Evolutionary conservation across 169 alveolate genomes (phyloP).

Genomic region (Cryptosporidium baileyi): DNA sequence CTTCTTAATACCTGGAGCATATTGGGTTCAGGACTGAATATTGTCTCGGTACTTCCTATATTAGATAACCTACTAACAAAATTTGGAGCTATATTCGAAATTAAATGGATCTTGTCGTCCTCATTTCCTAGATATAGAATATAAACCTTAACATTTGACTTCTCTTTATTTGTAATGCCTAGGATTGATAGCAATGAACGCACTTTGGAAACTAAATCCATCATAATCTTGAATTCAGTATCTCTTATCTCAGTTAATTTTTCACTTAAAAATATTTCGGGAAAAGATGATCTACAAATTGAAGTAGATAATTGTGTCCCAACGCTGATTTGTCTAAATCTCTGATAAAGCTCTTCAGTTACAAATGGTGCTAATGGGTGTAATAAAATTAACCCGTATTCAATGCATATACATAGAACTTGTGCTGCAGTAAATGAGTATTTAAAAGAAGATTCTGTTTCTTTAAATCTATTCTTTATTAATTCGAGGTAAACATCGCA

Average conservation of each 20-base stretch:
- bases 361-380: slow-evolving; percentile 98
- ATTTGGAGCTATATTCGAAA: slow-evolving; percentile 8
- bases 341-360: slow-evolving; percentile 96
- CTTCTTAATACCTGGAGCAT: slow-evolving; percentile 1
- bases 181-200: slow-evolving; percentile 71
- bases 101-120: not conserved
- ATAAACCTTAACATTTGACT: slow-evolving; percentile 5
- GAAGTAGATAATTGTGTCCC: slow-evolving; percentile 73
- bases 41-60: slow-evolving; percentile 6
- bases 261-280: slow-evolving; percentile 65
- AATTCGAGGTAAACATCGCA: slow-evolving; percentile 97
- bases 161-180: slow-evolving; percentile 46
- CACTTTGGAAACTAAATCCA: slow-evolving; percentile 59
- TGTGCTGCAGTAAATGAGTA: slow-evolving; percentile 73
- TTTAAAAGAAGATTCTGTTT: slow-evolving; percentile 72
- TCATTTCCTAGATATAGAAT: slow-evolving; percentile 15
- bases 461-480: slow-evolving; percentile 84
- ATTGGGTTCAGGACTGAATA: not conserved
- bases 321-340: slow-evolving; percentile 80
- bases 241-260: slow-evolving; percentile 71
- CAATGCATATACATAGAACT: slow-evolving; percentile 76
- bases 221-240: slow-evolving; percentile 48
- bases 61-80: slow-evolving; percentile 18
- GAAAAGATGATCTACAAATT: slow-evolving; percentile 1
- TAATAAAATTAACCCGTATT: slow-evolving; percentile 85